Percentiles rank a stretch among this genome's conserved stretches.
Evolutionary conservation across 2,329 filamentous ascomycete species (phyloP).

Genomic region (Diatrype stigma): DNA sequence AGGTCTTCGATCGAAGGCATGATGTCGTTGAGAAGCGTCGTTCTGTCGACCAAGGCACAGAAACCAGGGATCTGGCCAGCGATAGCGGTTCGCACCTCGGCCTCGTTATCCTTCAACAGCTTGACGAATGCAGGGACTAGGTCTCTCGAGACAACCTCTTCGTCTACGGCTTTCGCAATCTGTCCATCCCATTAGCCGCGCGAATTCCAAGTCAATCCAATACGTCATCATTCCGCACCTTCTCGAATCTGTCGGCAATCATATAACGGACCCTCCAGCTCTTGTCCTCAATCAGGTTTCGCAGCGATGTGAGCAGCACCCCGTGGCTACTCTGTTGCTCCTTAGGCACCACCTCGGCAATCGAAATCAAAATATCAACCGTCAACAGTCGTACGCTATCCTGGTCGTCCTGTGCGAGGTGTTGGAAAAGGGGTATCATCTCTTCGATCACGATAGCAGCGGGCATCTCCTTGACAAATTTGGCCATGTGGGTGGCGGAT

Average conservation of each 20-base stretch:
- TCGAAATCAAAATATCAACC: slow-evolving; percentile 92
- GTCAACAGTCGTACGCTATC: slow-evolving; percentile 95
- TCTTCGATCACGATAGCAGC: slow-evolving; percentile 89
- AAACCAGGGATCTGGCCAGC: slow-evolving; percentile 97
- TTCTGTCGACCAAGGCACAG: slow-evolving; percentile 82
- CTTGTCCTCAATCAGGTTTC: slow-evolving; percentile 96
- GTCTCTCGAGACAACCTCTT: slow-evolving; percentile 91
- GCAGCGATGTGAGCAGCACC: slow-evolving; percentile 82
- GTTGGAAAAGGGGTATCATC: slow-evolving; percentile 98
- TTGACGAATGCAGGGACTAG: slow-evolving; percentile 96
- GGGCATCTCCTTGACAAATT: slow-evolving; percentile 97
- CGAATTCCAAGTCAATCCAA: neutral
- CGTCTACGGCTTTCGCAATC: slow-evolving; percentile 98
- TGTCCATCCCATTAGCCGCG: slow-evolving; percentile 33
- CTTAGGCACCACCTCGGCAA: slow-evolving; percentile 95
- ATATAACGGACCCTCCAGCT: slow-evolving; percentile 99
- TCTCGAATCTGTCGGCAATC: slow-evolving; percentile 98
- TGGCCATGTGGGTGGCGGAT: slow-evolving; percentile 91
- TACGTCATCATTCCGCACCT: slow-evolving; percentile 50
- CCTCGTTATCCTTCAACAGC: slow-evolving; percentile 94
- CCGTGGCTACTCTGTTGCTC: slow-evolving; percentile 97
- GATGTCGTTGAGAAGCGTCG: slow-evolving; percentile 87
- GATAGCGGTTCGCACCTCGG: slow-evolving; percentile 94
- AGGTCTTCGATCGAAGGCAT: slow-evolving; percentile 96
- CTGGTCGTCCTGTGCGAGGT: slow-evolving; percentile 93